Percentiles rank a stretch among this genome's conserved stretches.
Conservation (phyloP, 495 filamentous ascomycete species). For the Rusavskia elegans region DNA sequence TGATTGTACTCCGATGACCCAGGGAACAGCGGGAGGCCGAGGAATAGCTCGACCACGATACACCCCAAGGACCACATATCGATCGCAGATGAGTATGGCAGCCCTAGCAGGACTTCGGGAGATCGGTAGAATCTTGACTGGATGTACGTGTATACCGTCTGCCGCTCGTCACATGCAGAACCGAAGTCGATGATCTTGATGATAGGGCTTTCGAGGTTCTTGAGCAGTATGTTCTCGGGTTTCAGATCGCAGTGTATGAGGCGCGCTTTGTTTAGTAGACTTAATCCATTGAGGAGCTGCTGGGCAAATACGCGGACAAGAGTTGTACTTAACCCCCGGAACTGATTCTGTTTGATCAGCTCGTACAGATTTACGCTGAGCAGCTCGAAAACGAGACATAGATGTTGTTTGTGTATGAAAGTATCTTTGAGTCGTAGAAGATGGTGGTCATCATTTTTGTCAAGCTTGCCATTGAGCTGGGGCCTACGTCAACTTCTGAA, state of each 20-base stretch:
- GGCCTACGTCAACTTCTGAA: constrained; percentile 8
- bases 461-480: constrained; percentile 91
- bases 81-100: constrained; percentile 96
- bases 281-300: constrained; percentile 83
- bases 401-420: constrained; percentile 94
- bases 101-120: constrained; percentile 82
- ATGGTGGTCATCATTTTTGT: constrained; percentile 99
- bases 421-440: constrained; percentile 92
- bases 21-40: constrained; percentile 88
- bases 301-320: constrained; percentile 97
- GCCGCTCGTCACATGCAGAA: constrained; percentile 93
- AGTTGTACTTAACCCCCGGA: constrained; percentile 92
- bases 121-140: constrained; percentile 98
- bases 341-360: constrained; percentile 99
- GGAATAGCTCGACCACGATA: constrained; percentile 95
- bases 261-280: constrained; percentile 87
- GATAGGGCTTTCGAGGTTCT: constrained; percentile 97
- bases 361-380: constrained; percentile 98
- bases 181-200: constrained; percentile 99
- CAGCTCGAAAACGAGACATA: constrained; percentile 94
- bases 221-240: constrained; percentile 94
- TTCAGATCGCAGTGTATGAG: constrained; percentile 98
- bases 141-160: constrained; percentile 99
- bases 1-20: constrained; percentile 99
- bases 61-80: constrained; percentile 99